Evolutionary conservation across 139 green algal genomes (phyloP).

Genomic region (Pleodorina starrii): DNA sequence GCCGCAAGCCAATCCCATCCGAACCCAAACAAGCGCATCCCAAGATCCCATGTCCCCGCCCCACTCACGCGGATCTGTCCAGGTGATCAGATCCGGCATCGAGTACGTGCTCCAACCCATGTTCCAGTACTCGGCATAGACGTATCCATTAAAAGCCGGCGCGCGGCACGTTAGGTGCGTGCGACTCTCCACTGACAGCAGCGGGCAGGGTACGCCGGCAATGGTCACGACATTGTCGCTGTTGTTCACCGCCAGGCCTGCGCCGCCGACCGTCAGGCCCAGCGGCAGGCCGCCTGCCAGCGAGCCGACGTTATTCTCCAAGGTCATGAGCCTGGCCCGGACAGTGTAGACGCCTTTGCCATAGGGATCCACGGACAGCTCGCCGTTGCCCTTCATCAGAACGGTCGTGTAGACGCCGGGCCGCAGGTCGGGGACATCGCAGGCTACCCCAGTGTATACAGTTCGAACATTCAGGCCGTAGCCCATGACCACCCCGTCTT

Average conservation of each 20-base stretch:
- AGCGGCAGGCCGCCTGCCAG: constrained; percentile 45
- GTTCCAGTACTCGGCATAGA: constrained; percentile 58
- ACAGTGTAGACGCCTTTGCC: neutral
- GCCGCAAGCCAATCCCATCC: neutral
- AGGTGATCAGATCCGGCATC: constrained; percentile 31
- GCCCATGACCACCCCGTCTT: neutral
- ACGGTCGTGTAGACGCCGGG: constrained; percentile 11
- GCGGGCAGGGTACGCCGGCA: constrained; percentile 39
- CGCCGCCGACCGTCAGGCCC: constrained; percentile 16
- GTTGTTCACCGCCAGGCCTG: constrained; percentile 1
- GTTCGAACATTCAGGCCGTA: neutral
- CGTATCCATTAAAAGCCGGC: constrained; percentile 3
- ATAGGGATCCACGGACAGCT: constrained; percentile 28
- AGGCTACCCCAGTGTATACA: neutral
- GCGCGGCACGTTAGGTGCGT: constrained; percentile 34
- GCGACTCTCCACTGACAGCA: neutral
- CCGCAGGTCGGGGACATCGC: neutral
- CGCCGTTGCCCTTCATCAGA: constrained; percentile 30
- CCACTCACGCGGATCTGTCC: constrained; percentile 17
- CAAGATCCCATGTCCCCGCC: neutral
- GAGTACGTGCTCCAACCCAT: constrained; percentile 12
- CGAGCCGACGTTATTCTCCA: constrained; percentile 42
- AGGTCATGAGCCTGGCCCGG: neutral
- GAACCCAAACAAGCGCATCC: neutral
- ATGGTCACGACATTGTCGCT: constrained; percentile 43